These are phyloP conservation scores for Corinectria fuckeliana DNA, from an alignment of 2,329 filamentous ascomycete genomes.

Conservation along the genomic window DNA sequence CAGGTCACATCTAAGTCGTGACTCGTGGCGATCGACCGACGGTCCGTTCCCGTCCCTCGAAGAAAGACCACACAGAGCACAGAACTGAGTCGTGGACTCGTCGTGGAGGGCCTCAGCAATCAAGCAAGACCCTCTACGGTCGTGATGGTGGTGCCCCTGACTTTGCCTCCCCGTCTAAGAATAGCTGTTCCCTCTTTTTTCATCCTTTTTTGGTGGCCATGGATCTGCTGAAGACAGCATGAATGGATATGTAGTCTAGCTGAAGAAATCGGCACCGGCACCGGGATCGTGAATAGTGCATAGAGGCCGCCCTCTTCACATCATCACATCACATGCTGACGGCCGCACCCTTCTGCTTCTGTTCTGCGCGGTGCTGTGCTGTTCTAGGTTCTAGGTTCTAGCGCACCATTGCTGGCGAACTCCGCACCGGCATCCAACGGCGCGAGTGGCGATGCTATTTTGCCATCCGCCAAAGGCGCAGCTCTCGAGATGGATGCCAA, in stretches of 20 bases:
- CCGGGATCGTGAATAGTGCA: constrained; percentile 1
- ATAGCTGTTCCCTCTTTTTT: constrained; percentile 25
- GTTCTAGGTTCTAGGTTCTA: too few relatives aligned
- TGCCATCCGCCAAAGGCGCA: constrained; percentile 31
- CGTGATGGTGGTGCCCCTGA: constrained; percentile 37
- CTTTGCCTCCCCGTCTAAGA: constrained; percentile 39
- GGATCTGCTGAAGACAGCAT: constrained; percentile 12
- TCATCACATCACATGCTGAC: constrained; percentile 1
- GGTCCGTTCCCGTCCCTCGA: constrained; percentile 34
- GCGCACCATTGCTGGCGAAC: constrained; percentile 2
- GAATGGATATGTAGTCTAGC: neutral
- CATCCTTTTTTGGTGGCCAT: too few relatives aligned
- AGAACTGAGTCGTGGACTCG: constrained; percentile 15
- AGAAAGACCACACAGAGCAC: constrained; percentile 2
- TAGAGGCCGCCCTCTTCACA: constrained; percentile 20
- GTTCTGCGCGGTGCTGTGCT: too few relatives aligned
- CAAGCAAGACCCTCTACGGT: constrained; percentile 1
- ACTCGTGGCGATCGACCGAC: constrained; percentile 33
- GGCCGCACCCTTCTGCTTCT: neutral
- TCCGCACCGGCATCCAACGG: neutral
- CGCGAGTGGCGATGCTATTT: constrained; percentile 22
- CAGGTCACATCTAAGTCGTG: constrained; percentile 20
- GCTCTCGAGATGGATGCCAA: constrained; percentile 31
- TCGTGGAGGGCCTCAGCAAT: constrained; percentile 12
- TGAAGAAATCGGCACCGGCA: neutral